Evolutionary conservation across 73 alveolate genomes (phyloP).

Genomic region (Symbiodinium pilosum): DNA sequence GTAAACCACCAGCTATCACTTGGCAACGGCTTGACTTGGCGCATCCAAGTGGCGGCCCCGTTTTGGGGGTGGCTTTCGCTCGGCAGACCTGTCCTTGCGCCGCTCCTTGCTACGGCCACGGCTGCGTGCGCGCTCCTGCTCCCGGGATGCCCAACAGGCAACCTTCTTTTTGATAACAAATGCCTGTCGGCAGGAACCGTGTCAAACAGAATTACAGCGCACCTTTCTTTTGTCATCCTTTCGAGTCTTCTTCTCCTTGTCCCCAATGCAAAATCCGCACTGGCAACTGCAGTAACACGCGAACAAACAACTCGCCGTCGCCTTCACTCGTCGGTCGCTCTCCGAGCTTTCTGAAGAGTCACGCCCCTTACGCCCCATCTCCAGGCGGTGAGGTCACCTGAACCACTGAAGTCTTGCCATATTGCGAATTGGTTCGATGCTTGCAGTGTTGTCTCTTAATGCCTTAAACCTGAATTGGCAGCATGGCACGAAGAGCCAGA

Average conservation of each 20-base stretch:
- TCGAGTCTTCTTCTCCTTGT: constrained; percentile 63
- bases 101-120: constrained; percentile 87
- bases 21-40: too few species aligned
- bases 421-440: too few species aligned
- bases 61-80: constrained; percentile 33
- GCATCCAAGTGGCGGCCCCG: constrained; percentile 39
- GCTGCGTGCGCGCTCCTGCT: constrained; percentile 48
- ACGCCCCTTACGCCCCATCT: constrained; percentile 77
- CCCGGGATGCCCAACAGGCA: too few species aligned
- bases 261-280: not conserved
- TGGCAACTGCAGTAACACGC: not conserved
- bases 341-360: constrained; percentile 87
- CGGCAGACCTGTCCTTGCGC: constrained; percentile 68
- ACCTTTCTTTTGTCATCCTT: constrained; percentile 90
- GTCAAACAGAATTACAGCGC: too few species aligned
- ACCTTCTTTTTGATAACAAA: too few species aligned
- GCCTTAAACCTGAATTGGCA: not conserved
- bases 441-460: not conserved
- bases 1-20: not conserved
- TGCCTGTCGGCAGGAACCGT: too few species aligned
- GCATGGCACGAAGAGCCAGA: not conserved
- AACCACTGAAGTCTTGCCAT: too few species aligned
- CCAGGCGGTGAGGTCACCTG: not conserved
- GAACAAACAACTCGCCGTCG: not conserved
- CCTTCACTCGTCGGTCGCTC: constrained; percentile 47